A percentile compares a stretch with the other conserved stretches of the same genome.
These are phyloP conservation scores for Kewa caespitosa DNA, from an alignment of 179 eudicot species.

Conservation along the genomic window DNA sequence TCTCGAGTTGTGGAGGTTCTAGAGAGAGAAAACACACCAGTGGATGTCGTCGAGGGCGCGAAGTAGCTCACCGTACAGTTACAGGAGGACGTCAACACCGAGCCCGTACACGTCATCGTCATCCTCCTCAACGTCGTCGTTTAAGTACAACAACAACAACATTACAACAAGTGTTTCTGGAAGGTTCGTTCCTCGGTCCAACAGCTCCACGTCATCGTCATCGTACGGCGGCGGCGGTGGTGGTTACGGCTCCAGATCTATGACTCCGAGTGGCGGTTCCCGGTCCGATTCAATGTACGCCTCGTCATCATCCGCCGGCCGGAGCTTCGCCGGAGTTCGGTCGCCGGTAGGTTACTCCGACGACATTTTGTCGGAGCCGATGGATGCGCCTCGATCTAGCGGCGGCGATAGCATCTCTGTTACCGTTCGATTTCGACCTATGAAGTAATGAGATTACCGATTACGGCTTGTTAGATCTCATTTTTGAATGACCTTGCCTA, in stretches of 20 bases:
- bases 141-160: conserved; percentile 47
- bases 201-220: conserved; percentile 27
- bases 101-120: conserved; percentile 62
- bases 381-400: conserved; percentile 55
- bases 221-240: conserved; percentile 21
- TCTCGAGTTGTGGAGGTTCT: neutral
- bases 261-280: conserved; percentile 32
- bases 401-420: conserved; percentile 90
- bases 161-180: no score
- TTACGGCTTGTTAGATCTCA: conserved; percentile 33
- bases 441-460: conserved; percentile 47
- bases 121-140: conserved; percentile 67
- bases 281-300: conserved; percentile 12
- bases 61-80: conserved; percentile 76
- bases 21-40: conserved; percentile 15
- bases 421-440: conserved; percentile 87
- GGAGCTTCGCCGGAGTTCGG: conserved; percentile 41
- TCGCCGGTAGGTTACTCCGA: no score
- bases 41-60: conserved; percentile 64
- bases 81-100: conserved; percentile 55
- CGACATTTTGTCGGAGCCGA: conserved; percentile 53
- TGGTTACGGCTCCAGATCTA: conserved; percentile 56
- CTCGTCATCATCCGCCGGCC: conserved; percentile 23
- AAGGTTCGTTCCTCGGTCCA: conserved; percentile 35
- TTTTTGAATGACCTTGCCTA: neutral